Conservation (phyloP, 2,329 filamentous ascomycete genomes). For the Xylariaceae sp. region DNA sequence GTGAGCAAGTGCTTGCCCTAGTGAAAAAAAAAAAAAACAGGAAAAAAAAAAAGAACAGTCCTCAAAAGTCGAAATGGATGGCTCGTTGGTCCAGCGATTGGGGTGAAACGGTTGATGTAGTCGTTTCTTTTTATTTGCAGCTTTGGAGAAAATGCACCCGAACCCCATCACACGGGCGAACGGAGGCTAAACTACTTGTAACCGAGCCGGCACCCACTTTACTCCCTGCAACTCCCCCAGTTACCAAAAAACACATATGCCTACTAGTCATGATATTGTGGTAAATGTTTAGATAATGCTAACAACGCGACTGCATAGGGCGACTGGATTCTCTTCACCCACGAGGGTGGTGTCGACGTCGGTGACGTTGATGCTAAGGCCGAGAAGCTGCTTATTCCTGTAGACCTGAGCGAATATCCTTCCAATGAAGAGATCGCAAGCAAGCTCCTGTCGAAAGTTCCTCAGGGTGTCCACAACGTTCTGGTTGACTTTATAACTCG, state of each 20-base stretch:
- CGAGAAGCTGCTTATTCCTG: constrained; percentile 95
- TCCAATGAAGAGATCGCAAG: constrained; percentile 91
- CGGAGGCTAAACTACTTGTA: constrained; percentile 40
- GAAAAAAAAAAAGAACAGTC: neutral
- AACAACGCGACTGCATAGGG: constrained; percentile 55
- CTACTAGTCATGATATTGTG: constrained; percentile 7
- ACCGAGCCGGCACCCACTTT: constrained; percentile 19
- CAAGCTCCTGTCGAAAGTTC: constrained; percentile 84
- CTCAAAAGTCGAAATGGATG: neutral
- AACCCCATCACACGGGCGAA: constrained; percentile 34
- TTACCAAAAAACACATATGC: constrained; percentile 18
- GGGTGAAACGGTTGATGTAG: constrained; percentile 7
- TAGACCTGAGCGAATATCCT: constrained; percentile 89
- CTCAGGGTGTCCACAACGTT: constrained; percentile 93
- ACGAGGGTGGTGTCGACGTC: constrained; percentile 99
- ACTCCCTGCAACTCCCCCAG: constrained; percentile 21
- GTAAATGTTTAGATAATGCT: constrained; percentile 13
- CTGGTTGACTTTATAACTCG: constrained; percentile 98
- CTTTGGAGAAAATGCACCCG: constrained; percentile 17
- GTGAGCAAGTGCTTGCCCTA: constrained; percentile 14
- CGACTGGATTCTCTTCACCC: constrained; percentile 99
- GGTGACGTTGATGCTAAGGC: constrained; percentile 98
- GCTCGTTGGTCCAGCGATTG: constrained; percentile 1
- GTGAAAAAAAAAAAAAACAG: neutral
- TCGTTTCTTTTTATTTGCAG: constrained; percentile 21